Evolutionary conservation across 345 rosid genomes (phyloP), one percentile per base, ranked within the genome.

Genomic region (Cardamine chenopodiifolia): DNA sequence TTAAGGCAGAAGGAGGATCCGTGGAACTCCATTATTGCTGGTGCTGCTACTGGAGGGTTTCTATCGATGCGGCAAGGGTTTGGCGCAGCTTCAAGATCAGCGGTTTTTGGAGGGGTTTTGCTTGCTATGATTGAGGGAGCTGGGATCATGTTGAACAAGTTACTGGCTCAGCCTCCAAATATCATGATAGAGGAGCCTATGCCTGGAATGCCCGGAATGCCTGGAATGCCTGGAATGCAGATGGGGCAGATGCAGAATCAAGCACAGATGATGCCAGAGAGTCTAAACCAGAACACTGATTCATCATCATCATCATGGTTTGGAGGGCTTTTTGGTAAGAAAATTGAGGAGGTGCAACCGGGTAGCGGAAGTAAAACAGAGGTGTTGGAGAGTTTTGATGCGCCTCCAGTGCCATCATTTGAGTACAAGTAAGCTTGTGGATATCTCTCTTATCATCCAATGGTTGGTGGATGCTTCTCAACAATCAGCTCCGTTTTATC

Each of bases 1-100:
- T 11, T 84, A 2, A 83, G 96, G 39, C 96, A 90, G 85, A 90
- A 90, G 72, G 96, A 90, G 73, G 93, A 90, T 79, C 96, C 96
- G 0, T 90, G 96, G 96, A 90, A 88, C 77, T 88, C 96, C 0
- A 88, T 90, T 71, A 72, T 90, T 7, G 96, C 96, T 1, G 96
- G 96, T 25, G 93, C 96, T 65, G 87, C 96, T 10, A 90, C 93
- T 9, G 93, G 96, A 11, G 96, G 96, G 19, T 88, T 90, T 67
- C 83, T 90, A 4, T 77, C 91, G 0, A 88, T 90, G 96, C 79
- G 93, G 1, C 96, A 88, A 54, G 96, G 96, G 4, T 4, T 80
- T 0, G 86, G 78, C 2, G 70, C 93, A 1, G 84, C 93, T 25
- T 71, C 86, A 6, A 79, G 89, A 49, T 23, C 96, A 6, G 93